Evolutionary conservation across 2,329 filamentous ascomycete species (phyloP).

Genomic region (Fusarium neocosmosporiellum): DNA sequence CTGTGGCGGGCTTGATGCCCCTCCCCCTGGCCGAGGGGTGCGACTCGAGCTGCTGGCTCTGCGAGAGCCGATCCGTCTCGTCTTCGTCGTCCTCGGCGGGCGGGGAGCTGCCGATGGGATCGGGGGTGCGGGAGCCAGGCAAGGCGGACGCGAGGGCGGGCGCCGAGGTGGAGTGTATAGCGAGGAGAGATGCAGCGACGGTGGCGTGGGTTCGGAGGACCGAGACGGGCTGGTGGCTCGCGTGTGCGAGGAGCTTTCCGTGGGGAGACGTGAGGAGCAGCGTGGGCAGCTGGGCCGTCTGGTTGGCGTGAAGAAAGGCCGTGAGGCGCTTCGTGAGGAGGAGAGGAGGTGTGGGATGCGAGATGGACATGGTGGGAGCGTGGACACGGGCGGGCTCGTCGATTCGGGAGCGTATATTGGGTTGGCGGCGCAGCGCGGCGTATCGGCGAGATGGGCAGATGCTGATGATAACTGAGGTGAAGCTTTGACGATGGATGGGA

Average conservation of each 20-base stretch:
- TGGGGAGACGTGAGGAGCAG: constrained; percentile 69
- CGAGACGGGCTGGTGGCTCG: constrained; percentile 65
- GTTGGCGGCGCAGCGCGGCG: background rate
- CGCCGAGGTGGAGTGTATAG: constrained; percentile 63
- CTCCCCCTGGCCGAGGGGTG: constrained; percentile 24
- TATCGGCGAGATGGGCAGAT: background rate
- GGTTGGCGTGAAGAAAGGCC: constrained; percentile 69
- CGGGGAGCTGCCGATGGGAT: constrained; percentile 41
- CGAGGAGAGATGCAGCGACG: constrained; percentile 71
- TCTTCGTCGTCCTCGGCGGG: constrained; percentile 37
- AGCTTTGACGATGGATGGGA: constrained; percentile 22
- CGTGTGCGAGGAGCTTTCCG: constrained; percentile 73
- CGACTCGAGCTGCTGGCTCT: constrained; percentile 40
- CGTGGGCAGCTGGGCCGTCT: constrained; percentile 67
- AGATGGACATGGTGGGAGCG: constrained; percentile 47
- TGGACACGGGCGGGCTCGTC: background rate
- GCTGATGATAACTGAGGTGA: constrained; percentile 11
- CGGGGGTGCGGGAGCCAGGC: constrained; percentile 49
- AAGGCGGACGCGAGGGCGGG: constrained; percentile 56
- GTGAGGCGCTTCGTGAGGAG: constrained; percentile 75
- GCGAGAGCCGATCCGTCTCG: constrained; percentile 40
- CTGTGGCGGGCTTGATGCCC: constrained; percentile 53
- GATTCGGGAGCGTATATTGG: background rate
- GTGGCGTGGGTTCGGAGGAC: constrained; percentile 72
- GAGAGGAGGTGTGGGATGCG: constrained; percentile 62